Evolutionary conservation across 495 filamentous ascomycete species (phyloP), one percentile per base, ranked within the genome.

Genomic region (Penicillium atrosanguineum): DNA sequence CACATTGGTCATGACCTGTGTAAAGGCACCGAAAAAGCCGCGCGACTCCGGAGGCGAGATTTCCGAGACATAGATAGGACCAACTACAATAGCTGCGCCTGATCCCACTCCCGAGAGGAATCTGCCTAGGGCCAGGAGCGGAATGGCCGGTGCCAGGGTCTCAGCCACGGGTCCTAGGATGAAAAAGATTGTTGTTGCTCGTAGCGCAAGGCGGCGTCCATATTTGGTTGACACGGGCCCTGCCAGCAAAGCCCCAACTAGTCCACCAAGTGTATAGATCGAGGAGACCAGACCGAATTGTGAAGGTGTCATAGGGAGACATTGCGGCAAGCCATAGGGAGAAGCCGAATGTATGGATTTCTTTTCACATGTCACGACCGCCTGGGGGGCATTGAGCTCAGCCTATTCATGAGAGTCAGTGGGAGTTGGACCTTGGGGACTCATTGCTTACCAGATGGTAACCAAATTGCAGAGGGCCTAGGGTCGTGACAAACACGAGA

Each of bases 1-100:
- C n/a, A 94, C 71, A 60, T 97, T 97, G 66, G 92, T 90, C 74
- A 89, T 91, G 56, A 98, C 79, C 62, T 98, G 94, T 4, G 94
- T 98, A 60, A 95, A 85, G 15, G 87, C 85, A 7, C 95, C 94
- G 63, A 96, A 96, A 52, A 91, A 83, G 2, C 95, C 95, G 39
- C 87, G 86, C 45, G 87, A 80, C 4, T 72, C 71, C 0, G 87
- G 88, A 15, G 93, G 94, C 0, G 91, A 87, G 16, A 95, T 78
- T 68, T 98, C 95, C 16, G 89, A 90, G 52, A 98, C 88, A 70
- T 93, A 97, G 28, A 97, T 83, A n/a, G 94, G 94, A 0, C 94
- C 90, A n/a, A 95, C 87, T 20, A 97, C 94, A 8, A 91, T 88
- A 7, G 89, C 81, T 6, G 90, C 87, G 7, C 95, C 94, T 7